Conservation (phyloP, 768 basidiomycete species). For the Boletus pseudopeckii region DNA sequence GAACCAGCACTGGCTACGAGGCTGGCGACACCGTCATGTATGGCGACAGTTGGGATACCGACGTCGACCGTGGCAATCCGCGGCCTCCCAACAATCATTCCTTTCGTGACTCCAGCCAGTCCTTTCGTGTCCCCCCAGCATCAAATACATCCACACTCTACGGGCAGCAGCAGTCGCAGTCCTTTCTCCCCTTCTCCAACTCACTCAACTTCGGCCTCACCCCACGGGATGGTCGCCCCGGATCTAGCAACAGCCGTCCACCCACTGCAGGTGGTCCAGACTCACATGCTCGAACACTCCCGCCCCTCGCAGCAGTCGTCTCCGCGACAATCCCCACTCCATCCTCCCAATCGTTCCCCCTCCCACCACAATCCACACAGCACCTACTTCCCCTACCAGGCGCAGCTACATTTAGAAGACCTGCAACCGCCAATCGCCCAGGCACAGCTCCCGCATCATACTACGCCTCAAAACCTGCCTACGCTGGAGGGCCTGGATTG, state of each 20-base stretch:
- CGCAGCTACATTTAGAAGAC: conserved; percentile 52
- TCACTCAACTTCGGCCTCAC: conserved; percentile 45
- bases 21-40: conserved; percentile 36
- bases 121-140: conserved; percentile 67
- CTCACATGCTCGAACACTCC: conserved; percentile 52
- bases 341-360: conserved; percentile 38
- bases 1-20: conserved; percentile 74
- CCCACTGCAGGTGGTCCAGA: conserved; percentile 49
- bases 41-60: conserved; percentile 34
- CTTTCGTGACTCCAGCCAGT: conserved; percentile 79
- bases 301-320: conserved; percentile 75
- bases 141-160: conserved; percentile 38
- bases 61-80: conserved; percentile 37
- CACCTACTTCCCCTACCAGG: conserved; percentile 57
- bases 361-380: conserved; percentile 42
- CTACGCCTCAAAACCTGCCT: conserved; percentile 47
- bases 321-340: conserved; percentile 59
- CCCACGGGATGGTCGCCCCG: conserved; percentile 41
- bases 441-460: conserved; percentile 69
- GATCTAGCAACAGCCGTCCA: conserved; percentile 50
- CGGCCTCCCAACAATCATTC: conserved; percentile 52
- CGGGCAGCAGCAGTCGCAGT: conserved; percentile 51
- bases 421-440: conserved; percentile 60
- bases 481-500: conserved; percentile 51
- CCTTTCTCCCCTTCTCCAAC: conserved; percentile 62